Conservation (phyloP, 2,329 filamentous ascomycete genomes). For the Zasmidium angulare region DNA sequence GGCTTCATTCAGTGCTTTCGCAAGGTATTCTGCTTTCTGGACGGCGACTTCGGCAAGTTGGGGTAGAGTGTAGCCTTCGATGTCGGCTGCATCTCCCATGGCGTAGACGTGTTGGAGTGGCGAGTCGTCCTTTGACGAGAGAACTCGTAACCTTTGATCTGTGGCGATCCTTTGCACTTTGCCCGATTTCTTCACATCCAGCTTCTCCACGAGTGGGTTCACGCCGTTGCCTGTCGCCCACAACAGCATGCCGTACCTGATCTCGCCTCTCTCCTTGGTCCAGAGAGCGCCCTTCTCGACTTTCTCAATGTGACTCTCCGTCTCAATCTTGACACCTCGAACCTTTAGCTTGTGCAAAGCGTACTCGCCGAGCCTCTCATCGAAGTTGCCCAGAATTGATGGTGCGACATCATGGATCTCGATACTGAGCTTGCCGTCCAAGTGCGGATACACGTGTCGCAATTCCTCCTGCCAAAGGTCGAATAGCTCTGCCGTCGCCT, state of each 20-base stretch:
- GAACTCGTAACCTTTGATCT: conserved; percentile 34
- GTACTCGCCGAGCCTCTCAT: conserved; percentile 43
- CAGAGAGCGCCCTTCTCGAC: conserved; percentile 37
- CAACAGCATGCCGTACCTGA: conserved; percentile 40
- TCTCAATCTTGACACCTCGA: conserved; percentile 41
- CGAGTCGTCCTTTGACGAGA: conserved; percentile 25
- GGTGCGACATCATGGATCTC: conserved; percentile 48
- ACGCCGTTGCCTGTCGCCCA: conserved; percentile 43
- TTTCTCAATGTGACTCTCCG: conserved; percentile 38
- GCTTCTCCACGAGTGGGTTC: conserved; percentile 34
- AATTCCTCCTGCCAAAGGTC: conserved; percentile 44
- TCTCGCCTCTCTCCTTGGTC: conserved; percentile 38
- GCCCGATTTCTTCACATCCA: conserved; percentile 36
- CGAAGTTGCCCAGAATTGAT: conserved; percentile 43
- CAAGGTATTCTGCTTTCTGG: conserved; percentile 41
- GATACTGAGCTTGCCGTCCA: conserved; percentile 41
- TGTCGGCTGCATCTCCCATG: conserved; percentile 41
- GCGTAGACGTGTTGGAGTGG: conserved; percentile 35
- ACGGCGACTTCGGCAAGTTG: conserved; percentile 40
- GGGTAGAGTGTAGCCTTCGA: conserved; percentile 38
- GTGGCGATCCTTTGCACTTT: conserved; percentile 39
- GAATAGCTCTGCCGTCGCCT: conserved; percentile 45
- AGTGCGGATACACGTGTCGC: conserved; percentile 40
- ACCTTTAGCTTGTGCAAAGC: conserved; percentile 39
- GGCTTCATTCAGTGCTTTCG: conserved; percentile 29